Conservation (phyloP, 345 rosid genomes). For the Hypericum perforatum region DNA sequence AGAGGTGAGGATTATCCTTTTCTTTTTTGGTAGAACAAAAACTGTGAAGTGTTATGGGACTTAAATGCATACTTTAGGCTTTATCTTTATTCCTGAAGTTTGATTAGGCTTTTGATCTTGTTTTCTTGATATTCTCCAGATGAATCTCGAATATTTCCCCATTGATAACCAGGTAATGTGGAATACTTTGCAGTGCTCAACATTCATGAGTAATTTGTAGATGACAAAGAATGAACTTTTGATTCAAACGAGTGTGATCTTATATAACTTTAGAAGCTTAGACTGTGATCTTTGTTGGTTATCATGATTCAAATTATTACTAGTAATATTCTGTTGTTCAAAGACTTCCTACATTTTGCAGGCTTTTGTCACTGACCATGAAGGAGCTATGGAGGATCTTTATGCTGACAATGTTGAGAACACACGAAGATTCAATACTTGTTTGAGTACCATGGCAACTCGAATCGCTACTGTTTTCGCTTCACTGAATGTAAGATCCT, state of each 20-base stretch:
- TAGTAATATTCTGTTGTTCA: too few species aligned
- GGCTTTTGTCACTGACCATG: constrained; percentile 92
- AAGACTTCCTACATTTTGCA: constrained; percentile 12
- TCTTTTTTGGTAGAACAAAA: neutral
- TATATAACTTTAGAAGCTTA: too few species aligned
- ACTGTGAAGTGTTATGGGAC: neutral
- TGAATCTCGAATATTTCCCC: constrained; percentile 93
- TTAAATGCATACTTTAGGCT: neutral
- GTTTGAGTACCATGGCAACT: constrained; percentile 70
- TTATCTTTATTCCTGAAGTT: neutral
- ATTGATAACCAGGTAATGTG: constrained; percentile 62
- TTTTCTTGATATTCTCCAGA: constrained; percentile 33
- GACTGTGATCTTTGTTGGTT: neutral
- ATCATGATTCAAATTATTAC: too few species aligned
- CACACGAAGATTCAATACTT: constrained; percentile 48
- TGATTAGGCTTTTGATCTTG: constrained; percentile 1
- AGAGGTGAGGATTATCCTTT: constrained; percentile 48
- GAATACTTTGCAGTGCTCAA: neutral
- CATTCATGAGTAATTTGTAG: neutral
- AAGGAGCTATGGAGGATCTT: constrained; percentile 57
- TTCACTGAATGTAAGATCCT: constrained; percentile 53
- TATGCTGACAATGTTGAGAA: constrained; percentile 50
- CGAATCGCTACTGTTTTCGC: constrained; percentile 90
- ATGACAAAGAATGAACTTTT: neutral
- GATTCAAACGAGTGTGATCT: neutral